Percentiles rank a stretch among this genome's conserved stretches.
Conservation (phyloP, 768 basidiomycete species). For the Tulasnella sp. region DNA sequence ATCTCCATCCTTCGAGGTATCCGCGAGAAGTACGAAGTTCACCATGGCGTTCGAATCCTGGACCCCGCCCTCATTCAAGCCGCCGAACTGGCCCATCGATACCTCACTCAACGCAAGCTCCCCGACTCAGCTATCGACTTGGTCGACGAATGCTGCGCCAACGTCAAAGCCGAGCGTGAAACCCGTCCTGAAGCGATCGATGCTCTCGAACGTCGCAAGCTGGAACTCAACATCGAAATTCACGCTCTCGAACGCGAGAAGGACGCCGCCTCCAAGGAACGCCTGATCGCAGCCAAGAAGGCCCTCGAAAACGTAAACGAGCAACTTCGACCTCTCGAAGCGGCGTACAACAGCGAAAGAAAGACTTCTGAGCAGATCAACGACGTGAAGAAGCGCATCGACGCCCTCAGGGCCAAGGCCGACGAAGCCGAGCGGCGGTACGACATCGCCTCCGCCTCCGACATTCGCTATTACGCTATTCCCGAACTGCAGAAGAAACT, state of each 20-base stretch:
- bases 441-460: constrained; percentile 74
- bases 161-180: constrained; percentile 80
- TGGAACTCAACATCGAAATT: constrained; percentile 91
- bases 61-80: constrained; percentile 87
- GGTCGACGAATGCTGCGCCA: constrained; percentile 87
- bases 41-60: constrained; percentile 83
- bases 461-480: constrained; percentile 86
- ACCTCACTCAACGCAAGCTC: constrained; percentile 49
- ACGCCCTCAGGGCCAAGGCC: constrained; percentile 85
- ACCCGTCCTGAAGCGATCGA: constrained; percentile 93
- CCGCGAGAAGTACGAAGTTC: constrained; percentile 88
- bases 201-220: constrained; percentile 77
- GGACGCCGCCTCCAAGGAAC: constrained; percentile 81
- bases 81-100: constrained; percentile 88
- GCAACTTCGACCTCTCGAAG: constrained; percentile 72
- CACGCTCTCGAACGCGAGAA: constrained; percentile 93
- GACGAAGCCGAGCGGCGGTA: constrained; percentile 87
- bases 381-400: constrained; percentile 70
- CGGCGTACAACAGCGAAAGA: constrained; percentile 86
- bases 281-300: constrained; percentile 68
- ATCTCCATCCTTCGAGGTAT: constrained; percentile 94
- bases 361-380: constrained; percentile 75
- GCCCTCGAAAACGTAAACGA: constrained; percentile 81
- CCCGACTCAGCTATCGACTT: constrained; percentile 74
- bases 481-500: constrained; percentile 69